Percentiles rank a stretch among this genome's conserved stretches.
These are phyloP conservation scores for Nadsonia commutata DNA, from an alignment of 1,139 yeast species.

Conservation along the genomic window DNA sequence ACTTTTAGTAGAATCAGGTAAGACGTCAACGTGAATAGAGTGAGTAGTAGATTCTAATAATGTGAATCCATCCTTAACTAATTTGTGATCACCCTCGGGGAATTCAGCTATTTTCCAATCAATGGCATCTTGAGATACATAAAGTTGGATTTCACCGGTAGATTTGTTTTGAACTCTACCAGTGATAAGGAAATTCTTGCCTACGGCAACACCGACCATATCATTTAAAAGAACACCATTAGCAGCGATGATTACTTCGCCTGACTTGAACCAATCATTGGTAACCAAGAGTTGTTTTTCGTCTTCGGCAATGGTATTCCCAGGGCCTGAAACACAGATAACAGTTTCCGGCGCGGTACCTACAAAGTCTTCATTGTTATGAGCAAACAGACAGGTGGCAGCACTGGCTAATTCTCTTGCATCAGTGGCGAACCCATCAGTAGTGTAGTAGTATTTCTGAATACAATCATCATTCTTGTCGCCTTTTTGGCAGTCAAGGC, in stretches of 20 bases:
- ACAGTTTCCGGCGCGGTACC: slow-evolving; percentile 31
- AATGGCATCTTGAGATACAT: slow-evolving; percentile 44
- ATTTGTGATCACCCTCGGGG: slow-evolving; percentile 25
- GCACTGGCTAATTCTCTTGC: slow-evolving; percentile 24
- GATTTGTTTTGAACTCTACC: slow-evolving; percentile 22
- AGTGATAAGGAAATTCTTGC: slow-evolving; percentile 38
- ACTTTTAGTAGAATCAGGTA: slow-evolving; percentile 11
- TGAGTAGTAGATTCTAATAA: slow-evolving; percentile 42
- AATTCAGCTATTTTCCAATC: slow-evolving; percentile 40
- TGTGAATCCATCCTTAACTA: slow-evolving; percentile 30
- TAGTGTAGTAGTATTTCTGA: slow-evolving; percentile 32
- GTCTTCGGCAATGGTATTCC: slow-evolving; percentile 26
- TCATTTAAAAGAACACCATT: slow-evolving; percentile 18
- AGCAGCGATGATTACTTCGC: slow-evolving; percentile 20
- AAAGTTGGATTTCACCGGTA: slow-evolving; percentile 30
- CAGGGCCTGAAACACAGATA: slow-evolving; percentile 33
- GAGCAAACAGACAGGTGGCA: slow-evolving; percentile 29
- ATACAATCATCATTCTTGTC: slow-evolving; percentile 24
- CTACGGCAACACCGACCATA: slow-evolving; percentile 35
- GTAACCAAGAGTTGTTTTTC: slow-evolving; percentile 32
- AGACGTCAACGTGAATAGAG: slow-evolving; percentile 40
- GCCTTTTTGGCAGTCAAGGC: slow-evolving; percentile 25
- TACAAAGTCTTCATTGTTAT: slow-evolving; percentile 31
- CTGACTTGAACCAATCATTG: slow-evolving; percentile 39
- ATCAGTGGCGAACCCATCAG: slow-evolving; percentile 35